These are phyloP conservation scores for Decorospora gaudefroyi DNA, from an alignment of 2,329 filamentous ascomycete species.

Conservation along the genomic window DNA sequence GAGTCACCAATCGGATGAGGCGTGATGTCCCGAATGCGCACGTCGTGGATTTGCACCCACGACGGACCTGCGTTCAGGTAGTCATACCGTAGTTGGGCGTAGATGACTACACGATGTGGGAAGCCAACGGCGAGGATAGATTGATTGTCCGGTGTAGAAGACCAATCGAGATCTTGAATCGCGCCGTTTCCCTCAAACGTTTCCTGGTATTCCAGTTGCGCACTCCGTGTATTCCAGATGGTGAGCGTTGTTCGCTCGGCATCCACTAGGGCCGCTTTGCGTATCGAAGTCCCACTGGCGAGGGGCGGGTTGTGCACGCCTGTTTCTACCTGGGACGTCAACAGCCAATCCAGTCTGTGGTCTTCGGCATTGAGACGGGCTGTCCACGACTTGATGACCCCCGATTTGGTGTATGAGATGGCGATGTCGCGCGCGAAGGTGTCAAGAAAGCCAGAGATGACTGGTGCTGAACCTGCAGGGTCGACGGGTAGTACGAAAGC, in stretches of 20 bases:
- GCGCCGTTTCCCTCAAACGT: constrained; percentile 72
- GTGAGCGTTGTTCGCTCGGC: constrained; percentile 72
- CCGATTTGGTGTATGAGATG: constrained; percentile 77
- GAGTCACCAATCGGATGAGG: constrained; percentile 92
- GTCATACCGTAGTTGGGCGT: constrained; percentile 88
- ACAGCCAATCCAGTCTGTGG: constrained; percentile 75
- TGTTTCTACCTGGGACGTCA: constrained; percentile 81
- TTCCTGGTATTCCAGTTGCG: constrained; percentile 79
- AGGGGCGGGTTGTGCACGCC: constrained; percentile 72
- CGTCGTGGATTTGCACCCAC: constrained; percentile 83
- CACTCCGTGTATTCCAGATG: constrained; percentile 87
- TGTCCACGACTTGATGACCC: constrained; percentile 82
- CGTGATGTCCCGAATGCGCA: constrained; percentile 78
- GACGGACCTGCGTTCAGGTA: constrained; percentile 88
- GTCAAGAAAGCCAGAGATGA: constrained; percentile 78
- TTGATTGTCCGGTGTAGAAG: constrained; percentile 84
- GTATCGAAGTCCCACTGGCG: constrained; percentile 81
- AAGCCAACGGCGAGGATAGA: constrained; percentile 93
- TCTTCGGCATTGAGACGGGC: constrained; percentile 68
- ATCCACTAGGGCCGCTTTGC: constrained; percentile 84
- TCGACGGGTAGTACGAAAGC: constrained; percentile 77
- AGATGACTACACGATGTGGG: constrained; percentile 77
- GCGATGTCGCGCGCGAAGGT: constrained; percentile 84
- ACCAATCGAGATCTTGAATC: constrained; percentile 91
- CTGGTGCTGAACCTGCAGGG: constrained; percentile 73